These are phyloP conservation scores for Beta corolliflora DNA, from an alignment of 179 eudicot species.

Conservation along the genomic window DNA sequence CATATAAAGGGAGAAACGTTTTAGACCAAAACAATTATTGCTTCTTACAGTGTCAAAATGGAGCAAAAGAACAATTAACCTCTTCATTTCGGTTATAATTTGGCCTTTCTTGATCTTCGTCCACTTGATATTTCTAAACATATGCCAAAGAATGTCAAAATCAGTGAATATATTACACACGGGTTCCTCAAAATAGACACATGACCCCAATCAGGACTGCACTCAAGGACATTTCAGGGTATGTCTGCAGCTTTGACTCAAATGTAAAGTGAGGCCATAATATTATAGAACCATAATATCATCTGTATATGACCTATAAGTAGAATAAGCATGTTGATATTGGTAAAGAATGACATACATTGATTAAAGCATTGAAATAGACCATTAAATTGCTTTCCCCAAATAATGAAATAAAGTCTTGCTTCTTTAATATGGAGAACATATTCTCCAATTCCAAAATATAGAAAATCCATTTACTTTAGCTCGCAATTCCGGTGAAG, in stretches of 20 bases:
- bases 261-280: too few species aligned
- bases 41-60: neutral
- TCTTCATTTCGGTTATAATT: constrained; percentile 35
- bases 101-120: constrained; percentile 28
- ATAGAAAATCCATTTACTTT: too few species aligned
- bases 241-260: too few species aligned
- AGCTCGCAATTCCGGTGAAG: too few species aligned
- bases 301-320: neutral
- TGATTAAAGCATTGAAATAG: too few species aligned
- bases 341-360: too few species aligned
- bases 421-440: too few species aligned
- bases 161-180: neutral
- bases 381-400: too few species aligned
- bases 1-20: constrained; percentile 10
- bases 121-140: constrained; percentile 42
- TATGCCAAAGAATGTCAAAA: constrained; percentile 2
- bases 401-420: too few species aligned
- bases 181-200: neutral
- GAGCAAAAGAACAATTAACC: constrained; percentile 24
- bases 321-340: neutral
- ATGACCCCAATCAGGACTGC: neutral
- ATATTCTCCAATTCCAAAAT: too few species aligned
- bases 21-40: neutral
- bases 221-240: neutral
- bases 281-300: neutral